Evolutionary conservation across 2,329 filamentous ascomycete species (phyloP), one percentile per base, ranked within the genome.

Genomic region (Sporothrix humicola): DNA sequence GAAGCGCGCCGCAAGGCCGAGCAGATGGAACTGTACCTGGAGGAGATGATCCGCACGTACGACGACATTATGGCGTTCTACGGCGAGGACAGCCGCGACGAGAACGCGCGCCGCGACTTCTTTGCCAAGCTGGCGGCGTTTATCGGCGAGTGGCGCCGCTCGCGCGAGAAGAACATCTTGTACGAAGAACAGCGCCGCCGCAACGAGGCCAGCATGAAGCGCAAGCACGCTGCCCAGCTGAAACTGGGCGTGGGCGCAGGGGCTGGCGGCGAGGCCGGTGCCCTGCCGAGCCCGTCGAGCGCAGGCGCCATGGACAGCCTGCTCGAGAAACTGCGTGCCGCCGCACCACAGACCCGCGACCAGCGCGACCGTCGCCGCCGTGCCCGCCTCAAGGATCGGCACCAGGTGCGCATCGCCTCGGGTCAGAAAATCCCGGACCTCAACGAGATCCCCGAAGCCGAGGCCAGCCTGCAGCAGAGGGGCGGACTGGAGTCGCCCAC

Each of bases 1-100:
- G 96, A 99, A 77, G 96, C 96, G 23, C 87, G 96, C 75, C 89
- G 95, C 78, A 99, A 98, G 85, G 94, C 96, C 2, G 95, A 98
- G 82, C 96, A 98, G 84, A 92, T 98, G 90, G 89, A 93, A 80
- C 85, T 98, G 26, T 98, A 97, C 81, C 85, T 98, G 65, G 95
- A 97, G 77, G 94, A 98, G 81, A 98, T 97, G 93, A 86, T 90
- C 77, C 91, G 92, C 79, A 92, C 92, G 0, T 98, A 95, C 84
- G 93, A 97, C 79, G 94, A 98, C 80, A 98, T 98, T 78, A 94
- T 98, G 91, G 88, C 91, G 6, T 97, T 97, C 83, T 98, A 98
- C 80, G 96, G 96, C 77, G 96, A 99, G 84, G 96, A 99, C 79
- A 91, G 93, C 54, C 87, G 88, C 13, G 96, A 99, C 81, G 96